Conservation (phyloP, 2,329 filamentous ascomycete species). For the Penicillium rolfsii region DNA sequence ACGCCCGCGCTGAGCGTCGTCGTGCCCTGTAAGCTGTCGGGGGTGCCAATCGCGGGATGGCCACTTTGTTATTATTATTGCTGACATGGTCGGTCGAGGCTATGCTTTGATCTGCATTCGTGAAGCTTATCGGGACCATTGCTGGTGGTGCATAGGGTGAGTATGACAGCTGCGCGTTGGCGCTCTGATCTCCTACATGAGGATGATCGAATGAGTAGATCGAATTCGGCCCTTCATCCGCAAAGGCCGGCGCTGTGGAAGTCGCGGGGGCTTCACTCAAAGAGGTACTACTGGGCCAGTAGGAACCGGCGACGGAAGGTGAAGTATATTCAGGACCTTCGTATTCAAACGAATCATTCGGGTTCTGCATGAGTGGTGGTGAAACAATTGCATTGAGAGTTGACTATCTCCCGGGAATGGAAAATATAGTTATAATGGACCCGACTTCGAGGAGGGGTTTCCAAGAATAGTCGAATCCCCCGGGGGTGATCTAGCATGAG, state of each 20-base stretch:
- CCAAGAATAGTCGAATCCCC: too few species aligned
- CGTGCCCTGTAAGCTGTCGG: constrained; percentile 22
- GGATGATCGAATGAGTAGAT: neutral
- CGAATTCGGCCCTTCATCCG: neutral
- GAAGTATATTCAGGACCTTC: neutral
- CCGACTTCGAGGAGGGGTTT: neutral
- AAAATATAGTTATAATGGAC: too few species aligned
- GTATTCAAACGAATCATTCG: neutral
- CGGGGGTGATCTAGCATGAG: too few species aligned
- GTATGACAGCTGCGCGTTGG: neutral
- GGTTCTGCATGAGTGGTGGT: constrained; percentile 3
- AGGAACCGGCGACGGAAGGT: neutral
- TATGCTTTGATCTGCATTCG: neutral
- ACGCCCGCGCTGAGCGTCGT: constrained; percentile 38
- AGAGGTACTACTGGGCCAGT: neutral
- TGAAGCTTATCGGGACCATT: neutral
- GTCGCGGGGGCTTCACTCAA: constrained; percentile 7
- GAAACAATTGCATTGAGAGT: neutral
- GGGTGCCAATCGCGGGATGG: constrained; percentile 34
- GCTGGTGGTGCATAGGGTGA: neutral
- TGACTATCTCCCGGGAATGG: neutral
- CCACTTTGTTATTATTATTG: constrained; percentile 32
- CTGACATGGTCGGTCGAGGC: neutral
- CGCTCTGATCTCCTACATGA: neutral
- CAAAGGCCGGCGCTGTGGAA: neutral